Evolutionary conservation across 345 rosid genomes (phyloP).

Genomic region (Brassica carinata): DNA sequence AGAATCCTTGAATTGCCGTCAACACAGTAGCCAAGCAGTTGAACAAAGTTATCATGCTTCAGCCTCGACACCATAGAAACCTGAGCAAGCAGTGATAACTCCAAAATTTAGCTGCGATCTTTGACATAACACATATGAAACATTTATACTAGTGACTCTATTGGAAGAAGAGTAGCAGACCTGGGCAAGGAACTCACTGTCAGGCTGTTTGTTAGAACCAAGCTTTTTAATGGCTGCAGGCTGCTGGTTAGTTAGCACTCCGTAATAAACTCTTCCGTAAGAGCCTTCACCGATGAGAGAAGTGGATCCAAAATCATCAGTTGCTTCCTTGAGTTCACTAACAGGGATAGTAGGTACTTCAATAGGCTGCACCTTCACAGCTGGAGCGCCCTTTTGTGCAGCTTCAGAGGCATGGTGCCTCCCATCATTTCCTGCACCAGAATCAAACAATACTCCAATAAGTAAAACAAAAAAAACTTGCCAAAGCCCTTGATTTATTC

Average conservation of each 20-base stretch:
- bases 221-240: conserved; percentile 68
- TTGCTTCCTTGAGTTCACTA: conserved; percentile 63
- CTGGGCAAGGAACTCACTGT: conserved; percentile 53
- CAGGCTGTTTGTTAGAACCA: conserved; percentile 69
- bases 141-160: no score
- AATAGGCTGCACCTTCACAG: conserved; percentile 66
- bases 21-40: conserved; percentile 72
- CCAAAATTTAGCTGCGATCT: background rate
- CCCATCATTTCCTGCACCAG: conserved; percentile 47
- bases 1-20: conserved; percentile 71
- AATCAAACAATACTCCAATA: background rate
- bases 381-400: conserved; percentile 52
- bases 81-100: conserved; percentile 33
- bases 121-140: background rate
- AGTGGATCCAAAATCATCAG: conserved; percentile 54
- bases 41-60: conserved; percentile 68
- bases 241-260: conserved; percentile 47
- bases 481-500: no score
- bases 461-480: no score
- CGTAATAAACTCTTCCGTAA: conserved; percentile 69
- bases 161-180: conserved; percentile 15
- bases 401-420: conserved; percentile 53
- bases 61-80: conserved; percentile 78
- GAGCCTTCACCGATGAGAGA: conserved; percentile 82
- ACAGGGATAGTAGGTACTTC: conserved; percentile 63